Evolutionary conservation across 495 filamentous ascomycete genomes (phyloP).

Genomic region (Endocarpon pusillum): DNA sequence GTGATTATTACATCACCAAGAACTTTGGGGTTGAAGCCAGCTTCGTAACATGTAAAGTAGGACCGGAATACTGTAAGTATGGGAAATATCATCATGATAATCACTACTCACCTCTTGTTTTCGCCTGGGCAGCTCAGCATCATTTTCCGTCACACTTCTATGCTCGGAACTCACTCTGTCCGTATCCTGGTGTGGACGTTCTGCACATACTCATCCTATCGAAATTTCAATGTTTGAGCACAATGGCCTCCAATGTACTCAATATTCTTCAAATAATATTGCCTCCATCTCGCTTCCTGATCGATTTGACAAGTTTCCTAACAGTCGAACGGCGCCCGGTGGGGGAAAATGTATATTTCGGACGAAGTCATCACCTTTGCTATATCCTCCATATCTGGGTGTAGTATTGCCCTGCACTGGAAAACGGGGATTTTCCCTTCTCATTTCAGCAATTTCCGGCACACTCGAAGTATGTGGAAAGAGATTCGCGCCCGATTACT

Average conservation of each 20-base stretch:
- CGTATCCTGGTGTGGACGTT: constrained; percentile 41
- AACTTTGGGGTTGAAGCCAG: constrained; percentile 51
- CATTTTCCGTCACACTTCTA: constrained; percentile 33
- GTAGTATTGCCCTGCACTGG: constrained; percentile 63
- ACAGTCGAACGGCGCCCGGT: constrained; percentile 54
- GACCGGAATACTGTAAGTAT: constrained; percentile 24
- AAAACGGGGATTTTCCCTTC: constrained; percentile 50
- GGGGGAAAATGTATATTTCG: constrained; percentile 58
- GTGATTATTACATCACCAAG: constrained; percentile 50
- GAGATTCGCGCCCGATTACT: constrained; percentile 47
- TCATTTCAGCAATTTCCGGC: constrained; percentile 41
- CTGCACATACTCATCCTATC: constrained; percentile 43
- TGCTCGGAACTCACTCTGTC: constrained; percentile 36
- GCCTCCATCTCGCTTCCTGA: constrained; percentile 36
- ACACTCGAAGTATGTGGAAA: constrained; percentile 42
- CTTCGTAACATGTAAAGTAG: constrained; percentile 59
- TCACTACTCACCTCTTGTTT: constrained; percentile 42
- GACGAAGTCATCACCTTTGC: constrained; percentile 40
- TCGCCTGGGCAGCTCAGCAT: constrained; percentile 44
- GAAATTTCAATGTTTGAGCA: constrained; percentile 46
- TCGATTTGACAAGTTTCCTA: constrained; percentile 41
- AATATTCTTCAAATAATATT: constrained; percentile 40
- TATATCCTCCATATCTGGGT: constrained; percentile 29
- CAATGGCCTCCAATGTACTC: constrained; percentile 59
- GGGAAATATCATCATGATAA: not conserved